Conservation (phyloP, 2,329 filamentous ascomycete genomes). For the Sporothrix protearum region DNA sequence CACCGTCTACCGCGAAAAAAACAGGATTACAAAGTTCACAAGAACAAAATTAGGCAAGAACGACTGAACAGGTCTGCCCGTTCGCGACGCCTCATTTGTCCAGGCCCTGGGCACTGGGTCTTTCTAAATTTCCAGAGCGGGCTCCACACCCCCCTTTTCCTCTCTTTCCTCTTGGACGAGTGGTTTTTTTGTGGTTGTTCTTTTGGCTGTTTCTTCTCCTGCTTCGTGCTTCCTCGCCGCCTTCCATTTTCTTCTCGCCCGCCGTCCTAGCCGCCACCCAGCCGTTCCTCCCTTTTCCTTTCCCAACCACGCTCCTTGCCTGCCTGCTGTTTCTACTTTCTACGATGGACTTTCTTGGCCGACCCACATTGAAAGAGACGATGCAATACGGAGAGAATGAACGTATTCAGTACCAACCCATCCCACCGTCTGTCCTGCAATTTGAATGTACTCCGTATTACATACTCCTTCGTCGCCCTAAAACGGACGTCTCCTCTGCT, state of each 20-base stretch:
- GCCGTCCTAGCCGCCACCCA: conserved; percentile 13
- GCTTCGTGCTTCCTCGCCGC: neutral
- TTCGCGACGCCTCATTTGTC: conserved; percentile 2
- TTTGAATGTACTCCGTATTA: no score
- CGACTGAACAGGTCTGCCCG: neutral
- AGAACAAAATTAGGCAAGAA: neutral
- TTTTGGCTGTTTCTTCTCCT: neutral
- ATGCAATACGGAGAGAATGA: conserved; percentile 4
- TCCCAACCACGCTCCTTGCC: neutral
- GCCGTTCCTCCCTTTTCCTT: conserved; percentile 10
- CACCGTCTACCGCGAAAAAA: neutral
- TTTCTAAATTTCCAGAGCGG: neutral
- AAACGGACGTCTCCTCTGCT: neutral
- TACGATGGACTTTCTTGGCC: neutral
- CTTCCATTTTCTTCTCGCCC: conserved; percentile 11
- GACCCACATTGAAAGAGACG: conserved; percentile 2
- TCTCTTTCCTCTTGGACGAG: neutral
- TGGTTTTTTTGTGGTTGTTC: conserved; percentile 6
- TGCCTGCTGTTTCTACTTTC: neutral
- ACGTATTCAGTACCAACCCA: neutral
- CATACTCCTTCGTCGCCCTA: neutral
- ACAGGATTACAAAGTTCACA: no score
- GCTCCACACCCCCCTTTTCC: conserved; percentile 7
- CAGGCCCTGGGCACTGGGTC: conserved; percentile 9
- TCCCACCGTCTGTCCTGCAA: neutral